Evolutionary conservation across 108 stramenopile genomes (phyloP), one percentile per base, ranked within the genome.

Genomic region (Nitzschia putrida): DNA sequence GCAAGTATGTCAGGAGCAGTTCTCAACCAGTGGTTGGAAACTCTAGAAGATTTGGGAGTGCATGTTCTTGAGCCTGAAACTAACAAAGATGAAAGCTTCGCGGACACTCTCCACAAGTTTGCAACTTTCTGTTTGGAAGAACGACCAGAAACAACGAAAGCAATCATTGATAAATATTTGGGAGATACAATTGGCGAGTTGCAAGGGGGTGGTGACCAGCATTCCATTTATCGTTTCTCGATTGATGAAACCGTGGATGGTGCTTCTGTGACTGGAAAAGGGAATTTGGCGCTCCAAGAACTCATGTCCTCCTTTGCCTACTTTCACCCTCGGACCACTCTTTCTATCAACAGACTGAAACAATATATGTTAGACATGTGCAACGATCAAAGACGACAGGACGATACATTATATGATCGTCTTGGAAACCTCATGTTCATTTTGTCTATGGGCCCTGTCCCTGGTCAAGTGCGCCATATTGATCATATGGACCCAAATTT

Each of bases 381-480:
- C 34, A 54, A 82, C 42, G 50, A 78, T 16, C 52, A 77, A 12
- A 76, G 58, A 12, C 58, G 59, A 41, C 65, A 72, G 20, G 44
- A 63, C 37, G 20, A 44, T 45, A 22, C 22, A 10, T 24, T 8
- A 49, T 83, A 75, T 55, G 55, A 22, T 37, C 51, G 71, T 20
- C 73, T 88, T 1, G 83, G 76, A 21, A 88, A 88, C 73, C 78
- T 85, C 44, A 88, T 88, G 85, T 80, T 81, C 39, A 84, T 88
- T 59, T 45, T 88, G 13, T 63, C 78, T 23, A 77, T 84, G 56
- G 87, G 87, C 20, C 79, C 77, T 0, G 73, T 79, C 10, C 13
- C 42, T 50, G 87, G 87, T 8, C 87, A 88, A 70, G 79, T 85
- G 0, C 69, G 87, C 10, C 87, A 88, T 25, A 88, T 85, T 58